Conservation (phyloP, 2,329 filamentous ascomycete genomes). For the Alternaria solani region DNA sequence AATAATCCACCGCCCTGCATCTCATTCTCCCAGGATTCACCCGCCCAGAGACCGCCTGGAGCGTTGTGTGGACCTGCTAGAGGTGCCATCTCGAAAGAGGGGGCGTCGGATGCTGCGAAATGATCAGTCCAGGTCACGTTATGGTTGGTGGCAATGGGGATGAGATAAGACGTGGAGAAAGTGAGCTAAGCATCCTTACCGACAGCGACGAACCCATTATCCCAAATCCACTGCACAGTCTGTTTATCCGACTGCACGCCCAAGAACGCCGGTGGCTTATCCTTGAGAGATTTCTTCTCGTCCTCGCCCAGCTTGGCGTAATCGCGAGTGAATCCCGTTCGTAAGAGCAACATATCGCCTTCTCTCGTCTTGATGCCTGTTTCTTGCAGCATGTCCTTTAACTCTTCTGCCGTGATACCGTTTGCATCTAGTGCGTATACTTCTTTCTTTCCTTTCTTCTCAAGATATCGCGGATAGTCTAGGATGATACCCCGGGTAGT, state of each 20-base stretch:
- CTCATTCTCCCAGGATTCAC: conserved; percentile 45
- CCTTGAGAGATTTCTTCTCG: conserved; percentile 38
- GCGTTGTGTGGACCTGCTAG: conserved; percentile 45
- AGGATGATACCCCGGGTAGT: conserved; percentile 41
- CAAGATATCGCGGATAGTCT: conserved; percentile 43
- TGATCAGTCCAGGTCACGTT: neutral
- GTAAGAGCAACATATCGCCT: conserved; percentile 41
- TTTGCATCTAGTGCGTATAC: conserved; percentile 36
- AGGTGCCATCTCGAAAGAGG: conserved; percentile 56
- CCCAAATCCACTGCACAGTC: conserved; percentile 58
- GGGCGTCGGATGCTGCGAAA: conserved; percentile 48
- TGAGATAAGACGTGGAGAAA: neutral
- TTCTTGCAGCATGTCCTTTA: conserved; percentile 46
- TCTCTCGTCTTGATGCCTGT: conserved; percentile 47
- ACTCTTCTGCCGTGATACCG: conserved; percentile 28
- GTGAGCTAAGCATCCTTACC: conserved; percentile 5
- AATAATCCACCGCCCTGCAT: conserved; percentile 48
- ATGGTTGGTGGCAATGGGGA: neutral
- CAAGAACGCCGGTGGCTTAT: conserved; percentile 45
- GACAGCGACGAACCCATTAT: conserved; percentile 56
- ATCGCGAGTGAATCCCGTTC: conserved; percentile 49
- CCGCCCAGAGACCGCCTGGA: conserved; percentile 45
- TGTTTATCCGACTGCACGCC: conserved; percentile 52
- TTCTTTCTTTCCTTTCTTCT: conserved; percentile 25
- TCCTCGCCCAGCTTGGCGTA: conserved; percentile 38